Evolutionary conservation across 176 grass and related monocot genomes (phyloP), one percentile per base, ranked within the genome.

Genomic region (Cenchrus fungigraminus): DNA sequence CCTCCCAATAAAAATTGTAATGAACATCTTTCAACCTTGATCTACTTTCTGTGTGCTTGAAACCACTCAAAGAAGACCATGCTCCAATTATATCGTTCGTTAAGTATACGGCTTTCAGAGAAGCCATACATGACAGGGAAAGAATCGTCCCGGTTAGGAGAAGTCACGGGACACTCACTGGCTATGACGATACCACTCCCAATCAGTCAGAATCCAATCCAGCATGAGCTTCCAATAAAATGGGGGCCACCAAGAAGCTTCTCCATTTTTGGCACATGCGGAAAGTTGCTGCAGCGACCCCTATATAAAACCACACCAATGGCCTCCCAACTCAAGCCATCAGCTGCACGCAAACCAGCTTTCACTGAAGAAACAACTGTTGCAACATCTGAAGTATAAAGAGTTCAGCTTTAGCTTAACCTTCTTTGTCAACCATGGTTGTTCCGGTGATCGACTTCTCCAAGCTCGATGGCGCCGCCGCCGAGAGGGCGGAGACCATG

Each of bases 371-470:
- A 40, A 40, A 20, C 25, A 25, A 20, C 3, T 60, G 58, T 20
- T 10, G 58, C 37, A 60, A 60, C 32, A 68, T 34, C 9, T 20
- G 2, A 13, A 58, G 9, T 34, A 4, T 37, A 5, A 13, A 58
- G 9, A 57, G 8, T 50, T 54, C 8, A 63, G 14, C 32, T 37
- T 51, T 51, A 47, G 29, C 34, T 25, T 22, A 60, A 20, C 25
- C 54, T 16, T 56, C 15, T 46, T 46, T 46, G 20, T 28, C 45
- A 62, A 2, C 43, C 51, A 86, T 92, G 91, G 84, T 86, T 9
- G 87, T 92, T 13, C 87, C 87, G 0, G 91, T 89, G 62, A 92
- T 92, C 68, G 80, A 92, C 65, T 89, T 92, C 76, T 87, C 91
- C 6, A 92, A 92, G 87, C 83, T 92, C 14, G 46, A 92, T 0